Percentiles rank a stretch among this genome's conserved stretches.
Conservation (phyloP, 345 rosid species). For the Gossypioides kirkii region DNA sequence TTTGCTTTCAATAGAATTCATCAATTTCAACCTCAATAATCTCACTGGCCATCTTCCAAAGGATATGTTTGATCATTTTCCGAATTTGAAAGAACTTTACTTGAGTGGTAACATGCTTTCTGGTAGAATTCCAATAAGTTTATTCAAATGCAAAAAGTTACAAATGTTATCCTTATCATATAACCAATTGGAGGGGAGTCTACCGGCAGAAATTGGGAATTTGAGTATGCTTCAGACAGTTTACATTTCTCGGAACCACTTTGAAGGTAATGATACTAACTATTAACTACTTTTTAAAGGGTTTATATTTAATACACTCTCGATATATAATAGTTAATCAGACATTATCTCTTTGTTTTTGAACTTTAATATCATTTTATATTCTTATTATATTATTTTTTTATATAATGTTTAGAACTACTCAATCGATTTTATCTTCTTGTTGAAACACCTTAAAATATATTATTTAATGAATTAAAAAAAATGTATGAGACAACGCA, state of each 20-base stretch:
- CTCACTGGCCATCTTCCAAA: background rate
- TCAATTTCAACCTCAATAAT: no score
- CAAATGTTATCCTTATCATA: background rate
- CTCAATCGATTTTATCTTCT: no score
- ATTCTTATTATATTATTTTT: no score
- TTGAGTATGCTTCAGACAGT: background rate
- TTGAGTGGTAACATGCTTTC: background rate
- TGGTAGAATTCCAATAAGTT: background rate
- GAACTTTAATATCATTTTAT: no score
- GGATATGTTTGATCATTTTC: slow-evolving; percentile 2
- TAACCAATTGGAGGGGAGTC: background rate
- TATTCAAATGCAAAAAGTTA: background rate
- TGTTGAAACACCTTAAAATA: no score
- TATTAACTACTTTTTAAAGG: no score
- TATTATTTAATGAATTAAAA: no score
- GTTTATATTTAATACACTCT: no score
- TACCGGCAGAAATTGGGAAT: background rate
- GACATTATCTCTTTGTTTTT: no score
- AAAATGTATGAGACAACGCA: no score
- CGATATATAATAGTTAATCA: no score
- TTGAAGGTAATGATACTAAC: background rate
- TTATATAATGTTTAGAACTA: no score
- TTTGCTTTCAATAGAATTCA: background rate
- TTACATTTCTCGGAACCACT: background rate
- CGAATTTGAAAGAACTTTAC: background rate